phyloP scores from a whole-genome alignment of 352 stramenopile species.

The Blastocystis sp. region DNA sequence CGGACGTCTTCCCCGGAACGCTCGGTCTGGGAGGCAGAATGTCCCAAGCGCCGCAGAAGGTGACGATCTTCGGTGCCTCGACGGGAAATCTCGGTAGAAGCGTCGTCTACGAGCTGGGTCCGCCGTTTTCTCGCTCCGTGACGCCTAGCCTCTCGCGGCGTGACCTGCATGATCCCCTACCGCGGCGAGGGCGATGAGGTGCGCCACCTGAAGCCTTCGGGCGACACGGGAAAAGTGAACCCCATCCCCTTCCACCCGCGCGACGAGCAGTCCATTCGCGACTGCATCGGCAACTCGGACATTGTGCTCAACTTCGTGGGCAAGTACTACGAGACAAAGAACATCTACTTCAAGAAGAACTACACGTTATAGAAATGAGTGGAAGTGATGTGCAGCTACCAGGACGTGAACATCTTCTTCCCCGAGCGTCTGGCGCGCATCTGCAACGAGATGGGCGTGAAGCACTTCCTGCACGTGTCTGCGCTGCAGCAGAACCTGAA shows the following conservation, averaged over 20 bases:
- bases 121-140: background rate
- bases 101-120: constrained; percentile 31
- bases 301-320: constrained; percentile 94
- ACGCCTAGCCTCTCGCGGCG: background rate
- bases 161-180: constrained; percentile 77
- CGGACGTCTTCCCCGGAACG: constrained; percentile 15
- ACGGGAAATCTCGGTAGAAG: constrained; percentile 9
- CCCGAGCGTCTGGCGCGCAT: constrained; percentile 76
- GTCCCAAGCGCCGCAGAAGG: background rate
- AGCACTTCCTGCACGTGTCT: constrained; percentile 70
- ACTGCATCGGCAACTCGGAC: constrained; percentile 83
- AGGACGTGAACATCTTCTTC: constrained; percentile 89
- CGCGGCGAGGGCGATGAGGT: constrained; percentile 86
- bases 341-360: constrained; percentile 19
- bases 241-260: constrained; percentile 80
- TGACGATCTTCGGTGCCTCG: background rate
- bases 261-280: constrained; percentile 74
- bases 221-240: constrained; percentile 84
- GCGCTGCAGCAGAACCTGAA: constrained; percentile 73
- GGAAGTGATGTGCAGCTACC: constrained; percentile 81
- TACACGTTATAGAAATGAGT: background rate
- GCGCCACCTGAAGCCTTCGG: constrained; percentile 86
- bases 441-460: constrained; percentile 35
- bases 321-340: constrained; percentile 93
- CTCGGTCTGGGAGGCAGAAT: background rate